Conservation (phyloP, 2,329 filamentous ascomycete species). For the Thyridium curvatum region DNA sequence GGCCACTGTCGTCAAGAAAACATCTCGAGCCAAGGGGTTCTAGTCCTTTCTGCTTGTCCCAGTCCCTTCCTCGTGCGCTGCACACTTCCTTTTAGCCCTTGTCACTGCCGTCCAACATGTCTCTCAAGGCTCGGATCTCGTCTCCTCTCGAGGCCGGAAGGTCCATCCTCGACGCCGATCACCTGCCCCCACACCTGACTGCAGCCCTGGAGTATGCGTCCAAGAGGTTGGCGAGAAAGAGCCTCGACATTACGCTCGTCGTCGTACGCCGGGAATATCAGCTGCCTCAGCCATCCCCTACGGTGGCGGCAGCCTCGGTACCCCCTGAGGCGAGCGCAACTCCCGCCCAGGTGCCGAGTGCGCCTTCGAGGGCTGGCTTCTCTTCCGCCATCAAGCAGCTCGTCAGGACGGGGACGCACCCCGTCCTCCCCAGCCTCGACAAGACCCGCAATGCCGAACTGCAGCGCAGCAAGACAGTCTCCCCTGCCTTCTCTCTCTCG, state of each 20-base stretch:
- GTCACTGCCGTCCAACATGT: constrained; percentile 21
- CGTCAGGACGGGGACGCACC: constrained; percentile 29
- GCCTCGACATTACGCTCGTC: constrained; percentile 50
- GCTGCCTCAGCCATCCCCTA: constrained; percentile 27
- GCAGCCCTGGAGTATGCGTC: constrained; percentile 54
- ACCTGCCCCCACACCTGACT: constrained; percentile 48
- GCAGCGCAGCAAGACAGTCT: constrained; percentile 18
- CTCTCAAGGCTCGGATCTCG: constrained; percentile 52
- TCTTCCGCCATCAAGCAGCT: constrained; percentile 30
- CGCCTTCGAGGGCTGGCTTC: constrained; percentile 8
- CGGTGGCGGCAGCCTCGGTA: constrained; percentile 9
- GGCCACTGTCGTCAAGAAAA: too few relatives aligned
- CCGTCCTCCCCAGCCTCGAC: constrained; percentile 13
- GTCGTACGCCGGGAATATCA: constrained; percentile 51
- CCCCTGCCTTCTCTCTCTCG: constrained; percentile 23
- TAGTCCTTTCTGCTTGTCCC: too few relatives aligned
- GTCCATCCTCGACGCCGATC: constrained; percentile 51
- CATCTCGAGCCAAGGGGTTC: too few relatives aligned
- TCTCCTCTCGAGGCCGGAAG: constrained; percentile 57
- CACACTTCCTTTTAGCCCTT: constrained; percentile 5
- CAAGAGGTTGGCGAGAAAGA: constrained; percentile 46
- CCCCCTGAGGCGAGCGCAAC: constrained; percentile 4
- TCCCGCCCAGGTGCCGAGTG: constrained; percentile 5
- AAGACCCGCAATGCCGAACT: constrained; percentile 4
- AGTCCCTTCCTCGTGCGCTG: too few relatives aligned